Percentiles rank a stretch among this genome's conserved stretches.
phyloP scores from a whole-genome alignment of 2,329 filamentous ascomycete genomes.

The Ophiobolus disseminans region DNA sequence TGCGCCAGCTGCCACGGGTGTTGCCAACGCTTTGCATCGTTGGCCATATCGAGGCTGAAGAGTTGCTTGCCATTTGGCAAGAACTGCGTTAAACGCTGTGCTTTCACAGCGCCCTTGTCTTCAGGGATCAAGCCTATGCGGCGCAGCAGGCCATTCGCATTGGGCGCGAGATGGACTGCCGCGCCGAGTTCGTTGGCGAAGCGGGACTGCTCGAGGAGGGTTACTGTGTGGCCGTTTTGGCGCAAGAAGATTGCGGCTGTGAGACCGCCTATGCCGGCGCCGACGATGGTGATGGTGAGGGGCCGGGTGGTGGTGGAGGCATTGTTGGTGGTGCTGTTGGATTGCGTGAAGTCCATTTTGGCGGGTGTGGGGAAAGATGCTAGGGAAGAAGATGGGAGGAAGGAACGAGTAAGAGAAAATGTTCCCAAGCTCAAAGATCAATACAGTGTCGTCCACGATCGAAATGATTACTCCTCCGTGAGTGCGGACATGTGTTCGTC shows the following conservation, averaged over 20 bases:
- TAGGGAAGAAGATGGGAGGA: not conserved
- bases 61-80: constrained; percentile 45
- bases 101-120: constrained; percentile 47
- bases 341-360: constrained; percentile 25
- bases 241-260: constrained; percentile 61
- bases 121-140: constrained; percentile 54
- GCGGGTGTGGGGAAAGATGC: not conserved
- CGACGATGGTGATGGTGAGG: constrained; percentile 51
- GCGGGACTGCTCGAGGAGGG: constrained; percentile 54
- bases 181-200: constrained; percentile 66
- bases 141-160: constrained; percentile 64
- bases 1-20: constrained; percentile 63
- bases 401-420: too few species aligned
- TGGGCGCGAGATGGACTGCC: constrained; percentile 69
- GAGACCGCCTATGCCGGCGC: constrained; percentile 62
- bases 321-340: constrained; percentile 7
- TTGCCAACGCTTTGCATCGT: constrained; percentile 56
- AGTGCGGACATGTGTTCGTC: too few species aligned
- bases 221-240: constrained; percentile 43
- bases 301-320: constrained; percentile 16
- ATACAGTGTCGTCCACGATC: too few species aligned
- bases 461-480: too few species aligned
- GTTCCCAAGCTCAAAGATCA: too few species aligned
- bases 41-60: constrained; percentile 47
- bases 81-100: constrained; percentile 47